Evolutionary conservation across 2,329 filamentous ascomycete species (phyloP).

Genomic region (Diaporthe batatas): DNA sequence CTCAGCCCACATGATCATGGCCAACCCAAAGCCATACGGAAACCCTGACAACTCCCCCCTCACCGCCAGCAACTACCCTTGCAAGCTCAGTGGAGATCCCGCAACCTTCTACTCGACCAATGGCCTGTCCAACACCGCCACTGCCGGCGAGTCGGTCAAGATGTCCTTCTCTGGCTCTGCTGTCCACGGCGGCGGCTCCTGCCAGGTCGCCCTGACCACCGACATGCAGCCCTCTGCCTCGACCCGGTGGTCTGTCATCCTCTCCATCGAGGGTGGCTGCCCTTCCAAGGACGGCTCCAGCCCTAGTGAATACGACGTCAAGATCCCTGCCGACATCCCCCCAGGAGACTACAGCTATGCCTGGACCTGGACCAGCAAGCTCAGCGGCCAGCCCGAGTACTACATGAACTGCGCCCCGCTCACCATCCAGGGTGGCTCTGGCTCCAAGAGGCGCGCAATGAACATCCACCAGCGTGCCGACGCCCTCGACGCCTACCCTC

Average conservation of each 20-base stretch:
- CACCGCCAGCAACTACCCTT: constrained; percentile 77
- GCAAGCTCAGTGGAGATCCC: constrained; percentile 72
- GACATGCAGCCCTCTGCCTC: constrained; percentile 77
- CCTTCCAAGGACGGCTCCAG: constrained; percentile 55
- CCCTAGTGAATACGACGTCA: constrained; percentile 72
- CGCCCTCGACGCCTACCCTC: constrained; percentile 56
- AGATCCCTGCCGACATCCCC: constrained; percentile 73
- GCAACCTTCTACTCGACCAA: constrained; percentile 61
- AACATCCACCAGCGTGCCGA: constrained; percentile 44
- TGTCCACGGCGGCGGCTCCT: constrained; percentile 78
- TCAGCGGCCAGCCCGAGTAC: constrained; percentile 81
- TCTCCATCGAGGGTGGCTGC: constrained; percentile 69
- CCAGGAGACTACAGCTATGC: constrained; percentile 74
- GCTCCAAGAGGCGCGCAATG: constrained; percentile 38
- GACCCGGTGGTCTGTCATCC: constrained; percentile 76
- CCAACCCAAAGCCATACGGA: constrained; percentile 40
- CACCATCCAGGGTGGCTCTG: constrained; percentile 61
- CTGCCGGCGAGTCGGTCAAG: constrained; percentile 72
- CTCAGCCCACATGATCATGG: constrained; percentile 41
- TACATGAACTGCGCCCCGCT: constrained; percentile 89
- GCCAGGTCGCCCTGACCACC: constrained; percentile 81
- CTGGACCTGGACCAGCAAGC: constrained; percentile 84
- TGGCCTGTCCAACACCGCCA: constrained; percentile 71
- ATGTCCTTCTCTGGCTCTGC: constrained; percentile 75
- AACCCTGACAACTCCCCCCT: constrained; percentile 76